Evolutionary conservation across 176 grass and related monocot species (phyloP).

Genomic region (Oryza longistaminata): DNA sequence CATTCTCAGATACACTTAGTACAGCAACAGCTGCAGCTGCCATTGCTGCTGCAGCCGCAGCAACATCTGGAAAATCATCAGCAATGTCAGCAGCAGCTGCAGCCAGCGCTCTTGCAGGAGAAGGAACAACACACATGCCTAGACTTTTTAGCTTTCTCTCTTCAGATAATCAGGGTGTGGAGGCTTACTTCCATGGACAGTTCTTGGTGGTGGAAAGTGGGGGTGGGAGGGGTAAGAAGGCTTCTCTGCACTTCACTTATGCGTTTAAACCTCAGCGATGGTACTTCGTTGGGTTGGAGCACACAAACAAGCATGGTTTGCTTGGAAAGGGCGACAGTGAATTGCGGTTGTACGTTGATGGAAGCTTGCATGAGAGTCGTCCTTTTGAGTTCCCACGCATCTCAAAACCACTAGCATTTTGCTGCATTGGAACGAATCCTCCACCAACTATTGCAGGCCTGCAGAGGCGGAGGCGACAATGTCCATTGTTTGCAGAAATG

Average conservation of each 20-base stretch:
- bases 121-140: constrained; percentile 95
- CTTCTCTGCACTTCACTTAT: constrained; percentile 93
- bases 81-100: constrained; percentile 94
- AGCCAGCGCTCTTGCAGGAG: constrained; percentile 89
- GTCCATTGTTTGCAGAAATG: constrained; percentile 97
- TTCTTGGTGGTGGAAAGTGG: constrained; percentile 90
- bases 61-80: constrained; percentile 91
- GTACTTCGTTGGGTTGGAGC: constrained; percentile 96
- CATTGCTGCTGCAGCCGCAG: constrained; percentile 84
- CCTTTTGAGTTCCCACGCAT: constrained; percentile 93
- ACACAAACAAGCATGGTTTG: constrained; percentile 83
- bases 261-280: constrained; percentile 89
- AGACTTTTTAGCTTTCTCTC: constrained; percentile 95
- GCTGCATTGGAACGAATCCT: constrained; percentile 95
- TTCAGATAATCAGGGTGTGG: constrained; percentile 86
- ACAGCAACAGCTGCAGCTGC: constrained; percentile 94
- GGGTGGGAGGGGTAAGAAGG: constrained; percentile 81
- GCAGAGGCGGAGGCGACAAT: constrained; percentile 78
- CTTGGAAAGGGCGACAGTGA: constrained; percentile 93
- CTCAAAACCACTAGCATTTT: constrained; percentile 88
- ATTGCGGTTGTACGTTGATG: constrained; percentile 85
- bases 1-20: constrained; percentile 89
- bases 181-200: constrained; percentile 98
- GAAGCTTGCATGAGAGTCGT: constrained; percentile 78
- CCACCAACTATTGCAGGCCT: constrained; percentile 95